Conservation (phyloP, 2,329 filamentous ascomycete genomes). For the Aspergillus sojae region DNA sequence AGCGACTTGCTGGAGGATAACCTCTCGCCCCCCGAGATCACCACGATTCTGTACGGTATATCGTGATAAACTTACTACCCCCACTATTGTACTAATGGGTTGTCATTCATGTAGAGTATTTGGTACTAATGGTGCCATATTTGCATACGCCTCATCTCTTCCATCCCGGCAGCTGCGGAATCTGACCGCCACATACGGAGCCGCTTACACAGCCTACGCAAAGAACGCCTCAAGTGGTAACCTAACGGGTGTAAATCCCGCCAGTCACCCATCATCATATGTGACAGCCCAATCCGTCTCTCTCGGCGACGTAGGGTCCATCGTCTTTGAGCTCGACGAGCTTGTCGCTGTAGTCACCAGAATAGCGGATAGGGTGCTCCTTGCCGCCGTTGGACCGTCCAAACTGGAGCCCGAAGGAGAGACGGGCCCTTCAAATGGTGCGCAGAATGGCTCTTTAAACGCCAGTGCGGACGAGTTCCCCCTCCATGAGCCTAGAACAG, state of each 20-base stretch:
- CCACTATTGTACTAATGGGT: conserved; percentile 8
- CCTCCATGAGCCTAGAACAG: neutral
- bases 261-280: conserved; percentile 47
- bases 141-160: conserved; percentile 45
- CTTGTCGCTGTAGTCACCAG: conserved; percentile 45
- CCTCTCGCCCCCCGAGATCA: conserved; percentile 47
- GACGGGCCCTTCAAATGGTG: conserved; percentile 14
- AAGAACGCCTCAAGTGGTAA: conserved; percentile 44
- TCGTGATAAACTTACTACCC: neutral
- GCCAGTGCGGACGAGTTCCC: neutral
- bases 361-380: conserved; percentile 46
- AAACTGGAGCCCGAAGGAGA: conserved; percentile 25
- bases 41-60: conserved; percentile 44
- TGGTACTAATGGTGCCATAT: conserved; percentile 47
- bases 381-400: conserved; percentile 44
- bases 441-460: conserved; percentile 1
- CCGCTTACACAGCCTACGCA: conserved; percentile 47
- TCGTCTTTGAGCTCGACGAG: conserved; percentile 46
- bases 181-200: conserved; percentile 47
- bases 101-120: conserved; percentile 37
- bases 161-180: conserved; percentile 44
- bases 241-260: conserved; percentile 46
- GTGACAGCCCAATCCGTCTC: conserved; percentile 45
- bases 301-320: conserved; percentile 47
- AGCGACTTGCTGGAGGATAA: conserved; percentile 46